Conservation (phyloP, 306 rosid species). For the Bauhinia variegata region DNA sequence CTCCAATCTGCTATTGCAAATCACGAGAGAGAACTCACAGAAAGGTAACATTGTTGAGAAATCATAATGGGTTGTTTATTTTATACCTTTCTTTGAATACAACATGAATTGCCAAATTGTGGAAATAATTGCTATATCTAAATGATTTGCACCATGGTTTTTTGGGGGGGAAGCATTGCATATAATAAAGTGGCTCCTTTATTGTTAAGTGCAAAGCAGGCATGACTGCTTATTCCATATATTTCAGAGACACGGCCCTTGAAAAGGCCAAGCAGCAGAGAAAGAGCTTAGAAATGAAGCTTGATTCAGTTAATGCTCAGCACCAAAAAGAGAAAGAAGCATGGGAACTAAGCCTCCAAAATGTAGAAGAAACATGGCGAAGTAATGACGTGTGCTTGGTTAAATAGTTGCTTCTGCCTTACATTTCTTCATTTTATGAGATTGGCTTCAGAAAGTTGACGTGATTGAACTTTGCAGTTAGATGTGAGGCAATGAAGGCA, state of each 20-base stretch:
- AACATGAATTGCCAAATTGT: constrained; percentile 20
- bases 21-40: constrained; percentile 72
- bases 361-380: constrained; percentile 93
- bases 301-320: constrained; percentile 62
- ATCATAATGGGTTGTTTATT: constrained; percentile 22
- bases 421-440: constrained; percentile 23
- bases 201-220: constrained; percentile 30
- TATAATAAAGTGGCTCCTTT: constrained; percentile 14
- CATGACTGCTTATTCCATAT: constrained; percentile 43
- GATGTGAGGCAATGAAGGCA: constrained; percentile 77
- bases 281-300: constrained; percentile 73
- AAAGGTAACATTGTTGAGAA: constrained; percentile 60
- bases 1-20: constrained; percentile 64
- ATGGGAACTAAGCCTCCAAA: constrained; percentile 85
- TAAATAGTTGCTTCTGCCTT: constrained; percentile 31
- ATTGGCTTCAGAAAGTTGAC: constrained; percentile 32
- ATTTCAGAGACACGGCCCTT: constrained; percentile 72
- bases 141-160: constrained; percentile 35
- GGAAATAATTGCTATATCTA: constrained; percentile 16
- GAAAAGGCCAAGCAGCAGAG: constrained; percentile 61
- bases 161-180: constrained; percentile 16
- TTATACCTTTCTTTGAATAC: constrained; percentile 16
- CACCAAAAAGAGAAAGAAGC: constrained; percentile 80
- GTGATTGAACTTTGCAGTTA: constrained; percentile 58
- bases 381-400: constrained; percentile 53